These are phyloP conservation scores for Grigorovia yakushimaensis DNA, from an alignment of 805 yeast species.

Conservation along the genomic window DNA sequence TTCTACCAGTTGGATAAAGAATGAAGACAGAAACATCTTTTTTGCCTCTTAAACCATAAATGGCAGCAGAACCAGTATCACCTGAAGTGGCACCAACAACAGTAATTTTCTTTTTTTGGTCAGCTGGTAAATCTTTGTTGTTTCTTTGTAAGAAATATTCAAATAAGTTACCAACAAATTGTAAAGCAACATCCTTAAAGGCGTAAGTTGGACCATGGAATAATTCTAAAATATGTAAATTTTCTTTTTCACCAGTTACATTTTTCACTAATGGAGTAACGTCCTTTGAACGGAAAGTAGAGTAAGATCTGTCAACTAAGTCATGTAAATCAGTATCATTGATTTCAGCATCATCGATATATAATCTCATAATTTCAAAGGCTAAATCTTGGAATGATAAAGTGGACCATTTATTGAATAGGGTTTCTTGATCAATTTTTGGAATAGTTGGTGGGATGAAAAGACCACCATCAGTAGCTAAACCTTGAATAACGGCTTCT, in stretches of 20 bases:
- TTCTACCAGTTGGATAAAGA: constrained; percentile 93
- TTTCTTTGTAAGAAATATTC: constrained; percentile 80
- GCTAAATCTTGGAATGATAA: constrained; percentile 81
- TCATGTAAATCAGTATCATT: constrained; percentile 54
- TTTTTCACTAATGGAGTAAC: constrained; percentile 69
- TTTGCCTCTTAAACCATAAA: constrained; percentile 93
- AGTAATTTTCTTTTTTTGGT: constrained; percentile 69
- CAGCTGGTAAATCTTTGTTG: constrained; percentile 45
- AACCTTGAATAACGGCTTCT: constrained; percentile 77
- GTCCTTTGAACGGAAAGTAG: constrained; percentile 81
- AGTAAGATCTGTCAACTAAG: constrained; percentile 64
- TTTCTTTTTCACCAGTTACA: constrained; percentile 46
- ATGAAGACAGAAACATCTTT: constrained; percentile 97
- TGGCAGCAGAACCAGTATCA: constrained; percentile 98
- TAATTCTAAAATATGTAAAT: constrained; percentile 73
- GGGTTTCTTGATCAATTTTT: constrained; percentile 41
- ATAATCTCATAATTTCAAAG: constrained; percentile 70
- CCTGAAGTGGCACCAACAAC: constrained; percentile 99
- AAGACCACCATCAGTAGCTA: constrained; percentile 95
- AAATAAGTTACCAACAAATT: constrained; percentile 92
- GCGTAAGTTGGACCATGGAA: constrained; percentile 99
- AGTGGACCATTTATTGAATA: constrained; percentile 59
- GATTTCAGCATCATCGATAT: constrained; percentile 65
- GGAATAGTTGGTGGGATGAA: constrained; percentile 85
- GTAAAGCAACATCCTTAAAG: constrained; percentile 96